Conservation (phyloP, 2,329 filamentous ascomycete genomes). For the Arthroderma sp. region DNA sequence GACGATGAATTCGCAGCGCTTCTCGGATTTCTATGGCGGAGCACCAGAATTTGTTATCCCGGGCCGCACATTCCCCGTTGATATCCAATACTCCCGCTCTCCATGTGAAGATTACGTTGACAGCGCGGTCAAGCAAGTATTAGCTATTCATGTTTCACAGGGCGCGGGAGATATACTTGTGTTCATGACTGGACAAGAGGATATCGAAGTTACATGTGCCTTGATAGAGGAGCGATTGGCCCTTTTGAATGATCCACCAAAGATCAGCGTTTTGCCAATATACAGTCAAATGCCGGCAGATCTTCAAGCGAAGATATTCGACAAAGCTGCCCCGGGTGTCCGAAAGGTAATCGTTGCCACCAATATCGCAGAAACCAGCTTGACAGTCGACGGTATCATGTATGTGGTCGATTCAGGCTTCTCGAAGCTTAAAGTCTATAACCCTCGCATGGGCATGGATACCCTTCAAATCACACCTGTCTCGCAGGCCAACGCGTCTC, state of each 20-base stretch:
- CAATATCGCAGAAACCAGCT: constrained; percentile 94
- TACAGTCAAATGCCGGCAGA: constrained; percentile 99
- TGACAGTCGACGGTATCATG: constrained; percentile 98
- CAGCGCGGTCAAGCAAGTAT: constrained; percentile 85
- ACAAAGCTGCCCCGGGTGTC: constrained; percentile 75
- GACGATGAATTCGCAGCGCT: constrained; percentile 95
- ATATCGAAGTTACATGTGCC: constrained; percentile 95
- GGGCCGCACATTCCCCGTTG: constrained; percentile 89
- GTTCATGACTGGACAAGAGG: constrained; percentile 98
- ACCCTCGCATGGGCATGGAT: constrained; percentile 98
- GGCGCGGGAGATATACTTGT: constrained; percentile 86
- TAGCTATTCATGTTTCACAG: constrained; percentile 93
- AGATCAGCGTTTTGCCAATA: constrained; percentile 87
- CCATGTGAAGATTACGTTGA: constrained; percentile 98
- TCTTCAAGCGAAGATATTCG: constrained; percentile 94
- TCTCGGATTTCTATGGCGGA: constrained; percentile 89
- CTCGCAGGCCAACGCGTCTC: constrained; percentile 88
- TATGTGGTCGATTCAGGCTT: constrained; percentile 95
- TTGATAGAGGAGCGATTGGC: constrained; percentile 76
- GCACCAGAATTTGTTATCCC: constrained; percentile 95
- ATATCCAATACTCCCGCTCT: constrained; percentile 87
- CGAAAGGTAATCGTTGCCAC: constrained; percentile 97
- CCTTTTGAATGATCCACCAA: constrained; percentile 83
- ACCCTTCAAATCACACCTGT: constrained; percentile 96
- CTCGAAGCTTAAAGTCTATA: constrained; percentile 97